A percentile compares a stretch with the other conserved stretches of the same genome.
Conservation (phyloP, 768 basidiomycete genomes). For the Calvatia gigantea region DNA sequence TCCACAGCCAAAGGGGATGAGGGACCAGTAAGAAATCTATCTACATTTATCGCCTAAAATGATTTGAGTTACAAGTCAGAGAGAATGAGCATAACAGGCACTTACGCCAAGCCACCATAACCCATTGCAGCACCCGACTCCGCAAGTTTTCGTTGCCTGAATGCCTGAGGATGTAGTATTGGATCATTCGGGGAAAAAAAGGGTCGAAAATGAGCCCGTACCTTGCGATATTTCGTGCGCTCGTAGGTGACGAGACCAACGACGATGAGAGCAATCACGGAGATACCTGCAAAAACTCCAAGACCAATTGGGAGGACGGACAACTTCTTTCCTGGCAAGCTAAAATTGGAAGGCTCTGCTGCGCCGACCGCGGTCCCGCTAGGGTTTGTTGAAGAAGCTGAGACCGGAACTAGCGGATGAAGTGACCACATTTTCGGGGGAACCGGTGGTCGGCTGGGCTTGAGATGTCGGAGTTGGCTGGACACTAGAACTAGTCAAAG, state of each 20-base stretch:
- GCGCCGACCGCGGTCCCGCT: slow-evolving; percentile 31
- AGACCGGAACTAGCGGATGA: slow-evolving; percentile 6
- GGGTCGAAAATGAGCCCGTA: slow-evolving; percentile 27
- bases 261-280: slow-evolving; percentile 76
- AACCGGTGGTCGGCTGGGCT: slow-evolving; percentile 6
- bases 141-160: slow-evolving; percentile 70
- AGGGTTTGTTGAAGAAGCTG: slow-evolving; percentile 17
- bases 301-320: slow-evolving; percentile 81
- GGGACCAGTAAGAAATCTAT: slow-evolving; percentile 4
- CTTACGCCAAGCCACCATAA: slow-evolving; percentile 42
- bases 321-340: slow-evolving; percentile 68
- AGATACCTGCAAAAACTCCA: slow-evolving; percentile 82
- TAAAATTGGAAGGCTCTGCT: slow-evolving; percentile 40
- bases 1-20: not conserved
- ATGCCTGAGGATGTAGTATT: slow-evolving; percentile 43
- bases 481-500: slow-evolving; percentile 5
- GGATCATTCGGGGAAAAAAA: slow-evolving; percentile 1
- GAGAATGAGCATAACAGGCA: not conserved
- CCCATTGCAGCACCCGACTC: slow-evolving; percentile 57
- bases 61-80: not conserved
- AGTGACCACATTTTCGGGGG: slow-evolving; percentile 16
- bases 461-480: not conserved
- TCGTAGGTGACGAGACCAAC: slow-evolving; percentile 86
- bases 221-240: slow-evolving; percentile 83
- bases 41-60: not conserved